Evolutionary conservation across 805 yeast genomes (phyloP).

Genomic region (Metschnikowia aberdeeniae): DNA sequence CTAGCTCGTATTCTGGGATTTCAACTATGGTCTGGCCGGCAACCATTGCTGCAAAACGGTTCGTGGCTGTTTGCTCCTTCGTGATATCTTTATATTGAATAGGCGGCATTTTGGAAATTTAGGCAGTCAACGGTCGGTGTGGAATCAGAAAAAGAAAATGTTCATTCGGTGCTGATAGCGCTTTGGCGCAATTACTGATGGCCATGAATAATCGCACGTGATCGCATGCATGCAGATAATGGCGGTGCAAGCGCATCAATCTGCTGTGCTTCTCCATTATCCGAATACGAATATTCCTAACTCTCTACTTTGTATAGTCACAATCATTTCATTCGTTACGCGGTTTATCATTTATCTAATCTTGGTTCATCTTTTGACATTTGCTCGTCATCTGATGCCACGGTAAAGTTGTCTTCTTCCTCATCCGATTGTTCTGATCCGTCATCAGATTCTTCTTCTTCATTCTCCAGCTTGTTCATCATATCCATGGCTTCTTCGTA

Average conservation of each 20-base stretch:
- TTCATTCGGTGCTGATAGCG: neutral
- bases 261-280: too few relatives aligned
- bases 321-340: too few relatives aligned
- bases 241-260: too few relatives aligned
- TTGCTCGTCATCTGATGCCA: neutral
- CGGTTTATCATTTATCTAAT: too few relatives aligned
- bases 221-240: neutral
- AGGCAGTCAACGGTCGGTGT: neutral
- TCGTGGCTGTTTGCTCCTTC: conserved; percentile 46
- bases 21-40: conserved; percentile 73
- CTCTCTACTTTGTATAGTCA: too few relatives aligned
- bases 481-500: conserved; percentile 15
- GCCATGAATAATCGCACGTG: conserved; percentile 13
- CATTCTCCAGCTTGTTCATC: conserved; percentile 10
- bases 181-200: conserved; percentile 11
- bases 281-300: too few relatives aligned
- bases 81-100: conserved; percentile 35
- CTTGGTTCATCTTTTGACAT: neutral
- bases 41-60: conserved; percentile 69
- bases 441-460: conserved; percentile 1
- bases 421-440: conserved; percentile 4
- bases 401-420: conserved; percentile 1
- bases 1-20: conserved; percentile 69
- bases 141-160: neutral
- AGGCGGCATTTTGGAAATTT: neutral